Evolutionary conservation across 148 eudicot genomes (phyloP).

Genomic region (Agrostemma githago): DNA sequence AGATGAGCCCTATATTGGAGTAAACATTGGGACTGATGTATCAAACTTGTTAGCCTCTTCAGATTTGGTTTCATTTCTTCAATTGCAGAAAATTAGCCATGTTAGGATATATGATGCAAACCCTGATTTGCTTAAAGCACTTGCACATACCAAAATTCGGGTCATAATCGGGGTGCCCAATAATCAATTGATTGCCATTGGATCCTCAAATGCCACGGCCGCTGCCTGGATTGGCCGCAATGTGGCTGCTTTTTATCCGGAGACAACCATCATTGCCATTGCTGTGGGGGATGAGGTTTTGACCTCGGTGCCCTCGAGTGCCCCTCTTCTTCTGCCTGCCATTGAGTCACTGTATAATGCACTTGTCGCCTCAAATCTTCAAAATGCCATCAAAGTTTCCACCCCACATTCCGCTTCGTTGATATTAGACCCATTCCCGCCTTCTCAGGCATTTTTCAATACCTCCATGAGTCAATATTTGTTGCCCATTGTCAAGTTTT

Average conservation of each 20-base stretch:
- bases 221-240: conserved; percentile 72
- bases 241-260: conserved; percentile 63
- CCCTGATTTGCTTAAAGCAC: conserved; percentile 56
- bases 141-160: conserved; percentile 68
- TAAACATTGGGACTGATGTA: conserved; percentile 74
- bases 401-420: conserved; percentile 77
- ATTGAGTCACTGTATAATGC: conserved; percentile 68
- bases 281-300: conserved; percentile 90
- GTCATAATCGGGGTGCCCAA: conserved; percentile 82
- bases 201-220: conserved; percentile 77
- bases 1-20: conserved; percentile 68
- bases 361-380: conserved; percentile 67
- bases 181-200: conserved; percentile 75
- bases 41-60: conserved; percentile 51
- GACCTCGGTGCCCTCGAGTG: conserved; percentile 57
- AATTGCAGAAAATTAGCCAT: conserved; percentile 67
- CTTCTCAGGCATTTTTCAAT: conserved; percentile 89
- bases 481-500: conserved; percentile 56
- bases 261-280: conserved; percentile 64
- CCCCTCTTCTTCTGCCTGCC: conserved; percentile 75
- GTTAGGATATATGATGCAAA: conserved; percentile 72
- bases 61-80: conserved; percentile 58
- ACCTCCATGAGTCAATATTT: conserved; percentile 50
- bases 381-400: conserved; percentile 55
- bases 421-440: conserved; percentile 82